These are phyloP conservation scores for Pseudocercospora vitis DNA, from an alignment of 2,329 filamentous ascomycete genomes.

Conservation along the genomic window DNA sequence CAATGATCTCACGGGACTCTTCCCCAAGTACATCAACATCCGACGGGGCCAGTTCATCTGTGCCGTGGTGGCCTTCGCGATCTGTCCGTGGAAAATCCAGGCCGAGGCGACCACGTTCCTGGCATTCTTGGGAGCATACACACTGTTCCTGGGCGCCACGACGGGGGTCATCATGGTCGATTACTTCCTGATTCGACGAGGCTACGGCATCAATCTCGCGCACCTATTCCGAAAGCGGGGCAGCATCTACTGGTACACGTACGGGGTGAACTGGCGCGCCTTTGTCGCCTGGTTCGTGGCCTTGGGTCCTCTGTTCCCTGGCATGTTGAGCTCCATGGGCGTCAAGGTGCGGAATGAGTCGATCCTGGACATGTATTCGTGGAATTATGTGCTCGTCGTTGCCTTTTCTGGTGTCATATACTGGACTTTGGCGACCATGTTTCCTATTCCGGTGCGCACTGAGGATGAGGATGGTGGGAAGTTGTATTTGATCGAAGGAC, in stretches of 20 bases:
- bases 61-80: conserved; percentile 38
- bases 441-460: background rate
- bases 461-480: conserved; percentile 11
- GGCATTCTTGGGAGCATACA: conserved; percentile 46
- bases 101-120: conserved; percentile 42
- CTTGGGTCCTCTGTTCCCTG: background rate
- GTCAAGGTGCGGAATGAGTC: background rate
- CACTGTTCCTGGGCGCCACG: conserved; percentile 45
- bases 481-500: conserved; percentile 8
- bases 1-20: conserved; percentile 43
- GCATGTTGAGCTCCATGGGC: background rate
- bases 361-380: conserved; percentile 13
- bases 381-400: conserved; percentile 12
- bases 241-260: conserved; percentile 9
- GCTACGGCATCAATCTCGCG: background rate
- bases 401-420: conserved; percentile 9
- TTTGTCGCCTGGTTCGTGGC: conserved; percentile 7
- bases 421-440: conserved; percentile 6
- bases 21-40: conserved; percentile 58
- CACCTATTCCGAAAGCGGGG: background rate
- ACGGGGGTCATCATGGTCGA: conserved; percentile 41
- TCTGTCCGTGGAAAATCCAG: conserved; percentile 47
- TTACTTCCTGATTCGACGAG: conserved; percentile 70
- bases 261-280: conserved; percentile 9
- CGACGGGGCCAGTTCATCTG: conserved; percentile 45